Evolutionary conservation across 2,329 filamentous ascomycete genomes (phyloP), one percentile per base, ranked within the genome.

Genomic region (Pestalotiopsis sp.): DNA sequence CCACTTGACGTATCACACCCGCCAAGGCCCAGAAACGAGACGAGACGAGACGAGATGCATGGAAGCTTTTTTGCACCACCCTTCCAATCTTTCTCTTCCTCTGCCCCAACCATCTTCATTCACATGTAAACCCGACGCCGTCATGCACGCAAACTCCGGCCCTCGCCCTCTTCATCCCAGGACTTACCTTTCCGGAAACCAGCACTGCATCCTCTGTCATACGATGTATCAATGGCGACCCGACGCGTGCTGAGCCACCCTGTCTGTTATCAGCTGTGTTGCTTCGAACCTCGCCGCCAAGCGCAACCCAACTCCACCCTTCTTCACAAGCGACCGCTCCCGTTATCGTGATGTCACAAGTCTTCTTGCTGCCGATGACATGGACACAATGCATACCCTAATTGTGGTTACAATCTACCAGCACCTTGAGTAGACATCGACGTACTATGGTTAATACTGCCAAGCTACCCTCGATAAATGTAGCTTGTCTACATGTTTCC

Each of bases 61-160:
- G 40, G 62, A 57, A 55, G 48, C 44, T 56, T 55, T 65, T 56
- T 24, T 55, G 56, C 40, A 55, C 58, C 56, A 35, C 35, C 58
- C 24, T 61, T 39, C 30, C 58, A 20, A 20, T 14, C 17, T 20
- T 35, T 35, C 30, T 20, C 17, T 61, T 35, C 26, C 58, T 35
- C 35, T 26, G 38, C 22, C n/a, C 13, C 24, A 61, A 35, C 30
- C 58, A 35, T 39, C 30, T 35, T 20, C 24, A 62, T 62, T 62
- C 59, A 40, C 59, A 38, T 62, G 59, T 38, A 40, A 26, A 22
- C 59, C 35, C 24, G 56, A 26, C 56, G 56, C 56, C 56, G 22
- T 58, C n/a, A 56, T 56, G 62, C 62, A 65, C 35, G 62, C n/a
- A 24, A 44, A 56, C 44, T 56, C 70, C 67, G 30, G 20, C 56